Evolutionary conservation across 2,329 filamentous ascomycete species (phyloP), one percentile per base, ranked within the genome.

Genomic region (Hirsutella minnesotensis): DNA sequence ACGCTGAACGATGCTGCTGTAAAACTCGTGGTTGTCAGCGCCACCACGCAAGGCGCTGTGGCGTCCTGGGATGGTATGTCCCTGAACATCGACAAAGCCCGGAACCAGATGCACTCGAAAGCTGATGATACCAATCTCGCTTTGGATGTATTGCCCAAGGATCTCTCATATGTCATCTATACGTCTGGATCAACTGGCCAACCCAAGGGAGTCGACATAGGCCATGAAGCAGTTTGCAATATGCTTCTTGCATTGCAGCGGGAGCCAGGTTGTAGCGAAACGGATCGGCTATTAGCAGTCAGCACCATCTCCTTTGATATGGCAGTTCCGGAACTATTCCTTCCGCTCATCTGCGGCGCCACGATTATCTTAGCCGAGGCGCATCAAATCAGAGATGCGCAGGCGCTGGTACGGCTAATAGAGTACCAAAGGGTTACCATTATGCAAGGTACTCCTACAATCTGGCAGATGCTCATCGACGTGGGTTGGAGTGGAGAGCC

Each of bases 381-480:
- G 33, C 41, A 46, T n/a, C 40, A 51, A 16, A 41, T 43, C 10
- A 45, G 34, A 39, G 46, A 48, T 31, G 38, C 45, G 16, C 24
- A 16, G 5, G 35, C 45, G 9, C 41, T 49, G 18, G 16, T 44
- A n/a, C 20, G 18, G 4, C 22, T 51, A 9, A 47, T 51, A 38
- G 34, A 41, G 34, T 36, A 29, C 7, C 44, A 50, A 16, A 13
- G 21, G 13, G 39, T 51, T 35, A 51, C 46, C 30, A 47, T 47
- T 2, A 43, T 50, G 45, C 45, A 47, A 22, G 48, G 35, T 3
- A 51, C 49, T 15, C 49, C 49, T 12, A 41, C 46, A 9, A 46
- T 40, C 4, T 51, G 48, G 48, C 43, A 46, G 34, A 50, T 51
- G 42, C 49, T 51, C 3, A 45, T 51, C 2, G 46, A 51, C 20